Conservation (phyloP, 176 grass and related monocot species). For the Oryza meyeriana region DNA sequence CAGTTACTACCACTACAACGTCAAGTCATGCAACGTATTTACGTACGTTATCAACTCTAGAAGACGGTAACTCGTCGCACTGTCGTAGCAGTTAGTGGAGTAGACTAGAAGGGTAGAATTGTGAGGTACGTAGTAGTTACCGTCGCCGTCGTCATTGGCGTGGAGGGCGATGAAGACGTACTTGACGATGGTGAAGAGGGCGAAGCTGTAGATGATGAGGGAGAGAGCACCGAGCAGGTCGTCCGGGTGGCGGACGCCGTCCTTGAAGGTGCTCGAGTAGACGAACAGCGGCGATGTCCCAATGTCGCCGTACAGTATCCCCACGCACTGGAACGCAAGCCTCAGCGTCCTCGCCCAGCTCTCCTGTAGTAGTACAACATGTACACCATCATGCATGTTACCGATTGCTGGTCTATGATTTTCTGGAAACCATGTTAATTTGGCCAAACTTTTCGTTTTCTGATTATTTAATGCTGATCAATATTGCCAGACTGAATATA, state of each 20-base stretch:
- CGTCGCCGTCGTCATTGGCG: conserved; percentile 51
- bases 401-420: not conserved
- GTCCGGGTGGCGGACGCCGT: conserved; percentile 23
- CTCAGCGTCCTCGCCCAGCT: conserved; percentile 21
- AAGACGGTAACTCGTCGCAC: too few species aligned
- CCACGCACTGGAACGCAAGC: conserved; percentile 48
- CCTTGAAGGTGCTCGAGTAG: conserved; percentile 46
- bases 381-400: not conserved
- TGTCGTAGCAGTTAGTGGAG: too few species aligned
- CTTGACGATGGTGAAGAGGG: conserved; percentile 39
- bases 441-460: too few species aligned
- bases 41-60: too few species aligned
- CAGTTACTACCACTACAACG: too few species aligned
- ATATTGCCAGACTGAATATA: too few species aligned
- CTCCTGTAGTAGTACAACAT: not conserved
- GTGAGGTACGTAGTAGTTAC: not conserved
- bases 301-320: conserved; percentile 54
- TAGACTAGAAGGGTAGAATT: not conserved
- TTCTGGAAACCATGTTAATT: not conserved
- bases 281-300: conserved; percentile 51
- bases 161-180: conserved; percentile 44
- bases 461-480: too few species aligned
- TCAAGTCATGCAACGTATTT: too few species aligned
- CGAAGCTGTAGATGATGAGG: conserved; percentile 48
- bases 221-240: conserved; percentile 47